These are phyloP conservation scores for Ustilago cynodontis DNA, from an alignment of 1,284 basidiomycete genomes.

Conservation along the genomic window DNA sequence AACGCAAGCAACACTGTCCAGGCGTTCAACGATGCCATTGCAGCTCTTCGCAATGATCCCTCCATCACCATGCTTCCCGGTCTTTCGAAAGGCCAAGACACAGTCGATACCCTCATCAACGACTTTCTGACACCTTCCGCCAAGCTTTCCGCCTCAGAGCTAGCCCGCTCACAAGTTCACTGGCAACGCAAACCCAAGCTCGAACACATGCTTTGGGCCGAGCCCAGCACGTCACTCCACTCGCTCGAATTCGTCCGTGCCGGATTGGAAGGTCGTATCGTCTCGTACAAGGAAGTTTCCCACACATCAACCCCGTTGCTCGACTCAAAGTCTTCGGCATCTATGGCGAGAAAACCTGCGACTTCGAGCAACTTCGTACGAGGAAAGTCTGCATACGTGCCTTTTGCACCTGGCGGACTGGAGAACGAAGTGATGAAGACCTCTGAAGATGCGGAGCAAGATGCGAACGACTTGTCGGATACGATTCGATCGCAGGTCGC, in stretches of 20 bases:
- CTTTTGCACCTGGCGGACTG: constrained; percentile 70
- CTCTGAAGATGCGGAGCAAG: constrained; percentile 18
- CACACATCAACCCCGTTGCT: constrained; percentile 36
- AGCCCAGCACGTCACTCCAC: constrained; percentile 52
- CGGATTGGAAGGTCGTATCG: constrained; percentile 64
- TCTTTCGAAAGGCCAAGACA: constrained; percentile 9
- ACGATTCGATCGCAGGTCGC: constrained; percentile 32
- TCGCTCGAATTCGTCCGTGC: constrained; percentile 65
- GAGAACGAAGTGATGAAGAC: constrained; percentile 54
- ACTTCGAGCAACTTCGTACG: constrained; percentile 82
- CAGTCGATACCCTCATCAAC: constrained; percentile 25
- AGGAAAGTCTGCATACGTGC: constrained; percentile 90
- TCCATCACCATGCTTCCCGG: neutral
- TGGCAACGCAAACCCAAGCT: constrained; percentile 50
- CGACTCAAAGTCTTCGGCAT: constrained; percentile 72
- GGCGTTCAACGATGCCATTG: constrained; percentile 33
- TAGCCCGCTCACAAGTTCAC: constrained; percentile 40
- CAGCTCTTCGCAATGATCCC: constrained; percentile 16
- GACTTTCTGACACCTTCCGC: constrained; percentile 36
- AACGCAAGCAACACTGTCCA: constrained; percentile 17
- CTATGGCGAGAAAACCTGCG: constrained; percentile 84
- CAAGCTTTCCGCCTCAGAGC: constrained; percentile 25
- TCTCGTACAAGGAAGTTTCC: constrained; percentile 58
- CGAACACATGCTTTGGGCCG: constrained; percentile 56
- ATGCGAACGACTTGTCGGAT: constrained; percentile 22